Base-by-base conservation (phyloP, 805 yeast genomes). In the Myxozyma neotropica region DNA sequence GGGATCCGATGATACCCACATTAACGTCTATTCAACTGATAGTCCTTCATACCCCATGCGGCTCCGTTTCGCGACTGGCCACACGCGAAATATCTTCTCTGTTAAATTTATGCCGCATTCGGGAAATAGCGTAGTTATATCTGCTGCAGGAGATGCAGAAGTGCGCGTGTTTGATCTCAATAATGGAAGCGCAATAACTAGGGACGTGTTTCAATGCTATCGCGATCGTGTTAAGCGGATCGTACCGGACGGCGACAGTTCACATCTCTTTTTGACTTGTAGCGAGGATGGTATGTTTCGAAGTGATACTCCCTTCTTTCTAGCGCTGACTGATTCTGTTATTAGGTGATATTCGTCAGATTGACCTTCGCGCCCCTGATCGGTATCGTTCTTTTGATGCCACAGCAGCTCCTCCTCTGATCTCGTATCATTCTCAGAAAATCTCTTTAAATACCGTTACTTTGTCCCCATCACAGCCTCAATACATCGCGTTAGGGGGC, bases 1-100 rank as follows among this genome's bases (percentile, higher is more conserved):
- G 4, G 67, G 67, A 21, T 49, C 65, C 19, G 67, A 64, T 40
- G 67, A 64, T 39, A 63, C 62, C n/a, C 53, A 57, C 38, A 38
- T 64, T 21, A 53, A 63, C 39, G 33, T 64, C 42, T 64, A 64
- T 55, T 38, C 52, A n/a, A 64, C 67, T 21, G 58, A 31, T 17
- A 7, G 12, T 12, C 57, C 60, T 7, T 39, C 52, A 10, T 64
- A 58, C 47, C 59, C 58, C 13, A 59, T 58, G 23, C 53, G n/a
- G 24, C 7, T 31, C 3, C 56, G 67, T 13, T 58, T 64, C 39
- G 29, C 50, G 35, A 64, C 67, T 15, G 67, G 67, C 6, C 67
- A 64, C 42, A 44, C 58, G 13, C 33, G 59, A 13, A 64, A 64
- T 43, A 64, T 64, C 48, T 64, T 64, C 39, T 55, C 67, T 4